phyloP scores from a whole-genome alignment of 495 filamentous ascomycete species.

The Massariosphaeria phaeospora region DNA sequence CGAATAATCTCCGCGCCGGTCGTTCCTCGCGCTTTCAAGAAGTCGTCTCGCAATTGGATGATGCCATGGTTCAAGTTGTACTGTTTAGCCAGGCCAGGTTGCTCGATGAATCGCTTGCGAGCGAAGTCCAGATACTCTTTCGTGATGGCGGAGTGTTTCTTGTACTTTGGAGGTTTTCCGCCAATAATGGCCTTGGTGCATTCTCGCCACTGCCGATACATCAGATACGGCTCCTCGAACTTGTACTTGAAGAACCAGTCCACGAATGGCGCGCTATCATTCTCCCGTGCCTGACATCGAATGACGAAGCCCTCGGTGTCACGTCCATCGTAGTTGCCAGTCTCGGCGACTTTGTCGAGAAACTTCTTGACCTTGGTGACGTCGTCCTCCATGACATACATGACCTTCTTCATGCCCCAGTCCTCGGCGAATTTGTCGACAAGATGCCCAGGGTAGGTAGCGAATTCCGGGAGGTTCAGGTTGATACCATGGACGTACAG shows the following conservation, averaged over 20 bases:
- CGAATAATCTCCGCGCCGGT: conserved; percentile 82
- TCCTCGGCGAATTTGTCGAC: conserved; percentile 85
- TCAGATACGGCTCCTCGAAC: conserved; percentile 96
- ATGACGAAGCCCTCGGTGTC: conserved; percentile 98
- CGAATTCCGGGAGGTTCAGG: conserved; percentile 82
- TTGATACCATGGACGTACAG: conserved; percentile 96
- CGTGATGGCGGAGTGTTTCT: conserved; percentile 85
- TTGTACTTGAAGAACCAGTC: conserved; percentile 99
- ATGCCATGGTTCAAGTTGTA: conserved; percentile 94
- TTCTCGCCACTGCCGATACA: conserved; percentile 98
- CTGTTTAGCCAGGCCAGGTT: conserved; percentile 56
- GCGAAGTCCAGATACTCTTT: conserved; percentile 85
- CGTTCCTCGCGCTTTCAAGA: conserved; percentile 70
- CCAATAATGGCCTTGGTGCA: conserved; percentile 85
- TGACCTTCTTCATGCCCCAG: conserved; percentile 91
- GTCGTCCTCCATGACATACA: conserved; percentile 71
- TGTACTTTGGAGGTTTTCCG: conserved; percentile 67
- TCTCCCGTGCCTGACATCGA: conserved; percentile 66
- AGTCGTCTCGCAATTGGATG: conserved; percentile 81
- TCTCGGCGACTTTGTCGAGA: conserved; percentile 75
- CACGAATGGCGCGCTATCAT: conserved; percentile 48
- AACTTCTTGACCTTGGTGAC: conserved; percentile 68
- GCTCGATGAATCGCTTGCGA: conserved; percentile 59
- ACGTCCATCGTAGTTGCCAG: conserved; percentile 77
- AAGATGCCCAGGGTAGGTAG: conserved; percentile 69